Conservation (phyloP, 768 basidiomycete species). For the Rhizopogon rudus region DNA sequence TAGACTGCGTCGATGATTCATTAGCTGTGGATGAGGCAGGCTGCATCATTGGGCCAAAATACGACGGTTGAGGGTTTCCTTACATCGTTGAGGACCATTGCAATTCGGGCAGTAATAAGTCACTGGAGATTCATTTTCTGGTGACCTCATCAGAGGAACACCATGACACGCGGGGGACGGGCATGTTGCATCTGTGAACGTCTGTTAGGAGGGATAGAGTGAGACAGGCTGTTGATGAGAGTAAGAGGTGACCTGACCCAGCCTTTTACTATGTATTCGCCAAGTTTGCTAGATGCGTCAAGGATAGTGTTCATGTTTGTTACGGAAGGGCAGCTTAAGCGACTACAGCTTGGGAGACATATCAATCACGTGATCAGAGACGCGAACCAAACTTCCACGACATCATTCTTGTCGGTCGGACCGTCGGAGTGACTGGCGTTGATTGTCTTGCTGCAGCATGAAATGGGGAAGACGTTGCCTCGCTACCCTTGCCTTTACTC, state of each 20-base stretch:
- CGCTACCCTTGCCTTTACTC: conserved; percentile 36
- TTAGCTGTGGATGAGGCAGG: not conserved
- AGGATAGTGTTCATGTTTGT: conserved; percentile 43
- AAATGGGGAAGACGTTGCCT: conserved; percentile 47
- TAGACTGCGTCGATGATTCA: conserved; percentile 21
- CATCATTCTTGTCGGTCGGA: not conserved
- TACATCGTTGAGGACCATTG: conserved; percentile 34
- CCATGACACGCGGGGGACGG: conserved; percentile 44
- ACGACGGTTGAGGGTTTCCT: conserved; percentile 3
- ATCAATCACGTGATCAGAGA: not conserved
- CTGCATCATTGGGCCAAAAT: not conserved
- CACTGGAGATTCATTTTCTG: conserved; percentile 40
- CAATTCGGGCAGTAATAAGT: conserved; percentile 63
- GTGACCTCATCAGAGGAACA: conserved; percentile 74
- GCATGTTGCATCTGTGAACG: conserved; percentile 65
- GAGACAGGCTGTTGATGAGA: not conserved
- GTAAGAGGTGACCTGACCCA: conserved; percentile 45
- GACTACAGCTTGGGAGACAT: too few species aligned
- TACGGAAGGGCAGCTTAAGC: conserved; percentile 4
- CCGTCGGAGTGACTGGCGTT: conserved; percentile 25
- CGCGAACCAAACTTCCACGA: conserved; percentile 18
- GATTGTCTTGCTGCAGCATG: conserved; percentile 19
- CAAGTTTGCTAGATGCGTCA: conserved; percentile 58
- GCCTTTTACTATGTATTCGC: conserved; percentile 71
- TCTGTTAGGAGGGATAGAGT: conserved; percentile 27